Base-by-base conservation (phyloP, 345 rosid species). In the Lenwebbia sp. region DNA sequence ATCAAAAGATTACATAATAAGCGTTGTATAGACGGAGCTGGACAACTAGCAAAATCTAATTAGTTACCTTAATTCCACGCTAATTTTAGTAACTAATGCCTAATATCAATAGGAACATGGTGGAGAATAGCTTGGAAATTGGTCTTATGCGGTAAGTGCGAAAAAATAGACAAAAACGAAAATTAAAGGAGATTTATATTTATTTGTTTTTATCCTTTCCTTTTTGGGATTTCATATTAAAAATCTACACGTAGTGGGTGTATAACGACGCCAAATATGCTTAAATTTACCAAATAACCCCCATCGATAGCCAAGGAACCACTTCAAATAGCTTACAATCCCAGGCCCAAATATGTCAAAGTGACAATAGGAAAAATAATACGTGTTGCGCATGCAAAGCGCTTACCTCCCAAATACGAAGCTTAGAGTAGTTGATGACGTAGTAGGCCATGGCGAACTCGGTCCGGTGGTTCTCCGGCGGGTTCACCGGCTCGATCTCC, bases 351-450 rank as follows among this genome's bases (percentile, higher is more conserved):
- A 19, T 37, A 19, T 0, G 47, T 19, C 81, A 10, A 37, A 70
- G 47, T 22, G 47, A 70, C 47, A 22, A 70, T 19, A 19, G 47
- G 3, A 23, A 70, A 70, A 70, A 17, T 8, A 33, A 65, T 17
- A 37, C 47, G 81, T 70, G 47, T 9, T 19, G 81, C 47, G 47
- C 81, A 37, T 70, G 81, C 81, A 21, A 10, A 9, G 81, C 47
- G 28, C 58, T 13, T 86, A 91, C 92, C 89, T 91, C 89, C 92
- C 92, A 91, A 8, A 91, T 88, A 37, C 90, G 90, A 23, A 91
- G 91, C 58, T 89, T 91, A 83, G 91, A 89, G 88, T 91, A 91
- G 82, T 88, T 91, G 89, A 89, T 89, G 84, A 91, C 88, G 87
- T 89, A 91, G 58, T 91, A 85, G 10, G 92, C 84, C 92, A 89